These are phyloP conservation scores for Aspergillus novoparasiticus DNA, from an alignment of 2,329 filamentous ascomycete species.

Conservation along the genomic window DNA sequence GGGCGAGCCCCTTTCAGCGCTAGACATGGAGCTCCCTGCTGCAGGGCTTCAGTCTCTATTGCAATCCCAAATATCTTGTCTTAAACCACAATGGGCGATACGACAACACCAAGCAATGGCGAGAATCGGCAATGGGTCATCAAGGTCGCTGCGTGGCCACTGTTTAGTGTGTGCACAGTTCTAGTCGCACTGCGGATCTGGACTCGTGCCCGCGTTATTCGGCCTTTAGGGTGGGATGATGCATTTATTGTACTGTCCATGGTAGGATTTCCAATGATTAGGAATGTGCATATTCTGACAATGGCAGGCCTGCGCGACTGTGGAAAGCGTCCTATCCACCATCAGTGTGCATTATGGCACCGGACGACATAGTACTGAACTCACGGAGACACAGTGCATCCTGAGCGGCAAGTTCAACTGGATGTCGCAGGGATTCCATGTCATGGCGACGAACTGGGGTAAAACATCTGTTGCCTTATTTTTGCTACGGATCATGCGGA, in stretches of 20 bases:
- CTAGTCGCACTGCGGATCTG: conserved; percentile 7
- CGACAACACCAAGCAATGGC: background rate
- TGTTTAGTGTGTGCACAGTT: conserved; percentile 8
- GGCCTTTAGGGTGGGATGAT: conserved; percentile 16
- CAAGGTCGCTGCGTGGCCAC: conserved; percentile 14
- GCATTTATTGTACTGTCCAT: conserved; percentile 12
- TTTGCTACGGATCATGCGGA: conserved; percentile 14
- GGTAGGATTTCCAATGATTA: background rate
- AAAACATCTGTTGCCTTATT: conserved; percentile 19
- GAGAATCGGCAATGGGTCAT: conserved; percentile 14
- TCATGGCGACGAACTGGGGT: conserved; percentile 18
- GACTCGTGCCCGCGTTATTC: conserved; percentile 11
- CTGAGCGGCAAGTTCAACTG: conserved; percentile 12
- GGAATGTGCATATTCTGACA: background rate
- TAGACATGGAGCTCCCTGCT: background rate
- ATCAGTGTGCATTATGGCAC: conserved; percentile 10
- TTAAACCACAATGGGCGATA: background rate
- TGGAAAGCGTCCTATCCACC: conserved; percentile 9
- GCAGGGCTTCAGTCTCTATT: background rate
- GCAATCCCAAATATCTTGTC: background rate
- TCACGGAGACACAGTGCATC: conserved; percentile 1
- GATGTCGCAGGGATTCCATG: conserved; percentile 18
- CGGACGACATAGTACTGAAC: conserved; percentile 9
- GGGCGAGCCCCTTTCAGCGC: background rate
- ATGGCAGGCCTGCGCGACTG: conserved; percentile 3